Evolutionary conservation across 2,329 filamentous ascomycete species (phyloP).

Genomic region (Sarocladium oryzae): DNA sequence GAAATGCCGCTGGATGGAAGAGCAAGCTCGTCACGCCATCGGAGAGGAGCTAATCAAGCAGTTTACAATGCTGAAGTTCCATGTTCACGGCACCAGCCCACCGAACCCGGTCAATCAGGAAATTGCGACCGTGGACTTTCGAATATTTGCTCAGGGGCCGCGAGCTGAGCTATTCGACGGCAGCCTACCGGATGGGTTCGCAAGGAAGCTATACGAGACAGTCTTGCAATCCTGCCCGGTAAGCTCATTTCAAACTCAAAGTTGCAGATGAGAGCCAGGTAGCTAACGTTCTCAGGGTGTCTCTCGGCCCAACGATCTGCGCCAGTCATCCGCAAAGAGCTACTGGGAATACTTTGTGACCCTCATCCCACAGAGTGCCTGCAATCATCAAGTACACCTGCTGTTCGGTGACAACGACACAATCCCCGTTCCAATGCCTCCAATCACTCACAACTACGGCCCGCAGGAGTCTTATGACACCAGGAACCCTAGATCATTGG

Average conservation of each 20-base stretch:
- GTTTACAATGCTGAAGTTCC: conserved; percentile 23
- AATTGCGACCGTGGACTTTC: conserved; percentile 32
- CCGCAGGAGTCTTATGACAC: conserved; percentile 7
- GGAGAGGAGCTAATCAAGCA: conserved; percentile 13
- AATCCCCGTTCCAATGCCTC: background rate
- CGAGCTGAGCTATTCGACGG: conserved; percentile 8
- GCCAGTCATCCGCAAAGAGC: conserved; percentile 2
- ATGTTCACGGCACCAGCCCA: conserved; percentile 19
- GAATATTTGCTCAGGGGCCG: conserved; percentile 30
- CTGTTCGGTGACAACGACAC: background rate
- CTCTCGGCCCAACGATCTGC: conserved; percentile 4
- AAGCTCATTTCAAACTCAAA: background rate
- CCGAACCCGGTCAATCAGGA: conserved; percentile 24
- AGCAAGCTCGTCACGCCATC: conserved; percentile 19
- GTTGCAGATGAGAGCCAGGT: background rate
- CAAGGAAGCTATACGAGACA: conserved; percentile 10
- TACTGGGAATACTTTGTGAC: conserved; percentile 7
- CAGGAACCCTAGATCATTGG: background rate
- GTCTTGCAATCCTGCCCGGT: conserved; percentile 9
- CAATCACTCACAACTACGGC: background rate
- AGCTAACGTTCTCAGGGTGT: background rate
- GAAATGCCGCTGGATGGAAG: conserved; percentile 22
- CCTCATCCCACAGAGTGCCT: conserved; percentile 1
- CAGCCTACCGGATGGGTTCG: conserved; percentile 8
- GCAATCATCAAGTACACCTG: conserved; percentile 3